These are phyloP conservation scores for Berkeleyomyces rouxiae DNA, from an alignment of 2,329 filamentous ascomycete genomes.

Conservation along the genomic window DNA sequence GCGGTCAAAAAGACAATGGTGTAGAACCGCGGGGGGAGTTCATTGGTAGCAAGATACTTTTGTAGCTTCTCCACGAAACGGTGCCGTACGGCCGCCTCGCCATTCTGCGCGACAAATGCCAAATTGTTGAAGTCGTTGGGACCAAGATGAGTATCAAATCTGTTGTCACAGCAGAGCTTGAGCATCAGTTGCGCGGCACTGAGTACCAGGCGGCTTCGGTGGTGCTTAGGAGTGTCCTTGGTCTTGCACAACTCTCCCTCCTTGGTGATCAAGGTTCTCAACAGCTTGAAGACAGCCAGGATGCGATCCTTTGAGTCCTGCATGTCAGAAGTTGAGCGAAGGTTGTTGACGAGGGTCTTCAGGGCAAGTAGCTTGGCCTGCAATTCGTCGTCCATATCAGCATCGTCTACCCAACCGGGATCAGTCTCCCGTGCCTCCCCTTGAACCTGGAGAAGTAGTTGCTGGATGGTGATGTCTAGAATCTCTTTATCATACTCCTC, in stretches of 20 bases:
- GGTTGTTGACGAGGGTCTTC: constrained; percentile 70
- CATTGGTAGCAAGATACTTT: constrained; percentile 66
- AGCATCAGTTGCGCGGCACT: constrained; percentile 64
- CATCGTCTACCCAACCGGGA: constrained; percentile 50
- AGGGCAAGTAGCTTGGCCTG: constrained; percentile 70
- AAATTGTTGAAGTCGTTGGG: constrained; percentile 65
- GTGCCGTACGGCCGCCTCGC: constrained; percentile 53
- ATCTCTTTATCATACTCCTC: constrained; percentile 62
- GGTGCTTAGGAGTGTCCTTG: constrained; percentile 56
- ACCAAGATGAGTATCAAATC: constrained; percentile 59
- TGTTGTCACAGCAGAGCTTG: constrained; percentile 65
- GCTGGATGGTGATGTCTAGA: constrained; percentile 56
- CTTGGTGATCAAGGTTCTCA: constrained; percentile 58
- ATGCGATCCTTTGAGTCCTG: constrained; percentile 38
- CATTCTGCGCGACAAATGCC: constrained; percentile 67
- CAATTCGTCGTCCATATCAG: constrained; percentile 61
- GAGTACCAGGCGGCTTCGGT: constrained; percentile 67
- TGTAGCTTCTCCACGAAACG: constrained; percentile 74
- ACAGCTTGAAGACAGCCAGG: constrained; percentile 56
- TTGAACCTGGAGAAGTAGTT: constrained; percentile 56
- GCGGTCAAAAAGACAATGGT: constrained; percentile 79
- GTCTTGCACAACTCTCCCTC: constrained; percentile 68
- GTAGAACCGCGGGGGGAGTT: constrained; percentile 63
- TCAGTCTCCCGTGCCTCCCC: constrained; percentile 36
- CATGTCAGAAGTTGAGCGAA: constrained; percentile 42